These are phyloP conservation scores for Elongisporangium undulatum DNA, from an alignment of 352 stramenopile species.

Conservation along the genomic window DNA sequence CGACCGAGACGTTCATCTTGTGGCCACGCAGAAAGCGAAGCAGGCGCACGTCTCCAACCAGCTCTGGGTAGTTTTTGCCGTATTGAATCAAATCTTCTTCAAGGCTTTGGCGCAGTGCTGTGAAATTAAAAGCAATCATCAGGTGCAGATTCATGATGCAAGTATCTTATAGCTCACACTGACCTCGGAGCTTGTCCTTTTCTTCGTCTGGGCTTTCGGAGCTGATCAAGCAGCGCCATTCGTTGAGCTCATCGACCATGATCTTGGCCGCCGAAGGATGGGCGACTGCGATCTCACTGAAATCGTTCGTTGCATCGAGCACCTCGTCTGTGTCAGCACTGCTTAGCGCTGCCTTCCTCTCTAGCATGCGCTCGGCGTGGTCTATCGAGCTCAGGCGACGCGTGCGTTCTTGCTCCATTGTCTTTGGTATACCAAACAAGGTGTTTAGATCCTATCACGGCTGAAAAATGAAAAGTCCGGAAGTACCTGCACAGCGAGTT, in stretches of 20 bases:
- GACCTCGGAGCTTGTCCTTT: conserved; percentile 52
- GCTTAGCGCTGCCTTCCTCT: background rate
- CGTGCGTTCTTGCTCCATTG: conserved; percentile 54
- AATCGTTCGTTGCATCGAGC: conserved; percentile 3
- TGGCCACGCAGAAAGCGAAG: conserved; percentile 68
- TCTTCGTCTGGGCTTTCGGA: conserved; percentile 62
- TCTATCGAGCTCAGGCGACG: conserved; percentile 48
- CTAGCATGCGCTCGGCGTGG: conserved; percentile 28
- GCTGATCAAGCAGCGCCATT: conserved; percentile 63
- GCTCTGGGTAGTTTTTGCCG: conserved; percentile 29
- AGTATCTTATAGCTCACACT: background rate
- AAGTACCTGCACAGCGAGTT: conserved; percentile 26
- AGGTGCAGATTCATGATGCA: too few relatives aligned
- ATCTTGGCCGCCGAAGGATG: conserved; percentile 50
- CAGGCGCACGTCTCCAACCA: conserved; percentile 57
- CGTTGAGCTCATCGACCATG: conserved; percentile 49
- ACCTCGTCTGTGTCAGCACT: background rate
- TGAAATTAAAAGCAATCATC: background rate
- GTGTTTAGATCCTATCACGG: background rate
- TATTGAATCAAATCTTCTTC: conserved; percentile 46
- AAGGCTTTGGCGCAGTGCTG: conserved; percentile 55
- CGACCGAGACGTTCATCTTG: conserved; percentile 67
- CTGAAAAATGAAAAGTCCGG: background rate
- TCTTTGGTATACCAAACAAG: conserved; percentile 8
- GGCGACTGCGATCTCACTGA: conserved; percentile 67